Evolutionary conservation across 352 stramenopile genomes (phyloP).

Genomic region (Pythium rhizo-oryzae): DNA sequence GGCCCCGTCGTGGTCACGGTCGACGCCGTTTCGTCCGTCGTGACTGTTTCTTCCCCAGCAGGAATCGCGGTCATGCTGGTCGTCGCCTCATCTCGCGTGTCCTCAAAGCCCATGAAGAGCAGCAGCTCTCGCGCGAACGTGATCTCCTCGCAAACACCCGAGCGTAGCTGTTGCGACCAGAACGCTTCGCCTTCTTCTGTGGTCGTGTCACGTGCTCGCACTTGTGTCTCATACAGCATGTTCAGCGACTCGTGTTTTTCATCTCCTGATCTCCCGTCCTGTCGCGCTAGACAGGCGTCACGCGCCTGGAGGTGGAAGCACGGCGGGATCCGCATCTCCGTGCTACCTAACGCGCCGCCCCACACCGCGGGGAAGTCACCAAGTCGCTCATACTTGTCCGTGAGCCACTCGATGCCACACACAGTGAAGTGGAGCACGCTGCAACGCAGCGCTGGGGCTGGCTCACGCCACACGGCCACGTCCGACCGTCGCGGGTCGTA

Average conservation of each 20-base stretch:
- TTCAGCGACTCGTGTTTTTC: slow-evolving; percentile 1
- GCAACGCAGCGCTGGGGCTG: slow-evolving; percentile 7
- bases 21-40: not conserved
- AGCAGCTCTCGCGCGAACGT: slow-evolving; percentile 30
- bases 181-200: slow-evolving; percentile 10
- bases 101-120: slow-evolving; percentile 3
- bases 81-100: not conserved
- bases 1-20: too few species aligned
- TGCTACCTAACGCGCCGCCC: slow-evolving; percentile 18
- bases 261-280: not conserved
- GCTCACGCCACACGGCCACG: slow-evolving; percentile 15
- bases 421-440: slow-evolving; percentile 44
- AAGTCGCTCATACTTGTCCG: slow-evolving; percentile 42
- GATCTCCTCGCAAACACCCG: slow-evolving; percentile 41
- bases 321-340: slow-evolving; percentile 29
- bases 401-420: slow-evolving; percentile 43
- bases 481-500: slow-evolving; percentile 32
- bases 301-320: slow-evolving; percentile 47
- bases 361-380: slow-evolving; percentile 34
- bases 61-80: too few species aligned
- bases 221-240: slow-evolving; percentile 30
- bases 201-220: slow-evolving; percentile 18
- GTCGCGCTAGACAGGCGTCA: slow-evolving; percentile 18
- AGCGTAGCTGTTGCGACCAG: slow-evolving; percentile 30
- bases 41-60: not conserved